phyloP scores from a whole-genome alignment of 2,329 filamentous ascomycete genomes.

The Dissoconium aciculare region DNA sequence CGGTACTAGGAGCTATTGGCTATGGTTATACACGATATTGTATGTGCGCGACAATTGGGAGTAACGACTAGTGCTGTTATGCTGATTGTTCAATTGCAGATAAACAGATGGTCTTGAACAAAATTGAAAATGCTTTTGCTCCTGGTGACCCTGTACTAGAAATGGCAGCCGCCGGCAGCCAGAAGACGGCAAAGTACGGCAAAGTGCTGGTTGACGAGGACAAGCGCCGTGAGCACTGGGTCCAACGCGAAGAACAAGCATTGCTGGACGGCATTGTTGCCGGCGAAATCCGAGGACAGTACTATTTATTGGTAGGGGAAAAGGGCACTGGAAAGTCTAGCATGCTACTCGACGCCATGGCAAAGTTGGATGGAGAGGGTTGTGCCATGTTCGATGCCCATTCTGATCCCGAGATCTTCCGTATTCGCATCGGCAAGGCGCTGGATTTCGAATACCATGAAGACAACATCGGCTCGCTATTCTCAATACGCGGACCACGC shows the following conservation, averaged over 20 bases:
- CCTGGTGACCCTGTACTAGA: constrained; percentile 64
- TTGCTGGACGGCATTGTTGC: constrained; percentile 70
- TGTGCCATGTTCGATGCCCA: constrained; percentile 95
- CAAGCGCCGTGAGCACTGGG: constrained; percentile 57
- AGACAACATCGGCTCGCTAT: constrained; percentile 92
- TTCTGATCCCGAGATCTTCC: constrained; percentile 86
- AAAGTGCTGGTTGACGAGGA: constrained; percentile 18
- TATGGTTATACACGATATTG: constrained; percentile 43
- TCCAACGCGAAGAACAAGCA: constrained; percentile 65
- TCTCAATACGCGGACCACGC: constrained; percentile 81
- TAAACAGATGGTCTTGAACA: constrained; percentile 77
- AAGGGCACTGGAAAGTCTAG: constrained; percentile 95
- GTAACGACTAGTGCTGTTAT: too few species aligned
- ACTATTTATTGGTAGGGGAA: constrained; percentile 82
- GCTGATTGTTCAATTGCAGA: too few species aligned
- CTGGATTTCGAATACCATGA: constrained; percentile 95
- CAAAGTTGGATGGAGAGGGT: constrained; percentile 74
- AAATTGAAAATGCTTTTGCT: constrained; percentile 83
- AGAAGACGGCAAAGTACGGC: constrained; percentile 15
- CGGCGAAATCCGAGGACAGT: constrained; percentile 62
- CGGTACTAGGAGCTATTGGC: constrained; percentile 42
- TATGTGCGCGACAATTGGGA: too few species aligned
- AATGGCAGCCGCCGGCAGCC: constrained; percentile 38
- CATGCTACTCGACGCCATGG: constrained; percentile 93
- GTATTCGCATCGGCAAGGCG: constrained; percentile 79